Percentiles rank a stretch among this genome's conserved stretches.
Conservation (phyloP, 805 yeast genomes). For the Cyberlindnera mycetangii region DNA sequence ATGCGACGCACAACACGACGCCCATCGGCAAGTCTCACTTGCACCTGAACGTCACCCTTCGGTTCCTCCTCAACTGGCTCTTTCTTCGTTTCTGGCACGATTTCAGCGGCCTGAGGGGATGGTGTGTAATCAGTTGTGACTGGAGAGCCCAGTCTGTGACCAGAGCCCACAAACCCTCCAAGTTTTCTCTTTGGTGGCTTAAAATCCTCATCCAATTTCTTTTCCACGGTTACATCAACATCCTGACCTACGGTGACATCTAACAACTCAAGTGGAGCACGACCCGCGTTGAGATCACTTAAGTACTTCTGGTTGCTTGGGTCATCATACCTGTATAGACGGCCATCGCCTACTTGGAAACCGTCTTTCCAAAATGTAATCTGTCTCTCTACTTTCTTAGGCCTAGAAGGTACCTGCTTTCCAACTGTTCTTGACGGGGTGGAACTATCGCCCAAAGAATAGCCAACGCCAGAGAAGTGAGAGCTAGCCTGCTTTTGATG, state of each 20-base stretch:
- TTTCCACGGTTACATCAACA: constrained; percentile 85
- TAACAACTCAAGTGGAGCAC: constrained; percentile 83
- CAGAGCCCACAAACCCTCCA: constrained; percentile 75
- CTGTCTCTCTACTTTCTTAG: constrained; percentile 64
- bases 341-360: constrained; percentile 91
- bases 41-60: constrained; percentile 70
- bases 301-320: constrained; percentile 80
- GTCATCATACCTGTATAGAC: constrained; percentile 82
- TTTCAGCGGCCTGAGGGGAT: constrained; percentile 9
- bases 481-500: constrained; percentile 30
- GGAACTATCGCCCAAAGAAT: constrained; percentile 36
- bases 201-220: constrained; percentile 79
- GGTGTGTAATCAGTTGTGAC: constrained; percentile 63
- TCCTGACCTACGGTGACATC: constrained; percentile 88
- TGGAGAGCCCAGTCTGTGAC: constrained; percentile 87
- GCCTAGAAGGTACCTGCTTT: constrained; percentile 31
- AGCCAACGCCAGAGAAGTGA: constrained; percentile 38
- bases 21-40: constrained; percentile 83
- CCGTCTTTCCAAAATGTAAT: constrained; percentile 97
- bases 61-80: constrained; percentile 26
- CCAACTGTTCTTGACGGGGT: constrained; percentile 34
- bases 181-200: constrained; percentile 58
- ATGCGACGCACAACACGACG: constrained; percentile 63
- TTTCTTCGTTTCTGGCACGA: neutral
- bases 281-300: constrained; percentile 78